These are phyloP conservation scores for Beta lomatogona DNA, from an alignment of 179 eudicot genomes.

Conservation along the genomic window DNA sequence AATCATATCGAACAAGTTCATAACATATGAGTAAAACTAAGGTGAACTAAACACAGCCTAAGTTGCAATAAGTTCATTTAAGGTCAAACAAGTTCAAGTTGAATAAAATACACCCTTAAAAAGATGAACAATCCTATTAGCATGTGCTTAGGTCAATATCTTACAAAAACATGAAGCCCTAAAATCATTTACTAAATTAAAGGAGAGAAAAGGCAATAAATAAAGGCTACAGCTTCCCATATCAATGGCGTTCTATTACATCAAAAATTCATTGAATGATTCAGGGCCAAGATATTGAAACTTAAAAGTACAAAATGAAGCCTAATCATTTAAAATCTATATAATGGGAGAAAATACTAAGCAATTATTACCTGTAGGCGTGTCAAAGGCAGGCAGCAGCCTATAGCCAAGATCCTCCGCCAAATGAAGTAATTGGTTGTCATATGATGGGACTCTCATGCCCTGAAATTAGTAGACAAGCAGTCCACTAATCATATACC, in stretches of 20 bases:
- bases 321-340: not conserved
- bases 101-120: not conserved
- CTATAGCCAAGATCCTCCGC: slow-evolving; percentile 92
- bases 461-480: slow-evolving; percentile 53
- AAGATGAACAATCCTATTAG: not conserved
- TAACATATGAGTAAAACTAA: too few relatives aligned
- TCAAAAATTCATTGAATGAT: not conserved
- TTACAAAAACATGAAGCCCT: not conserved
- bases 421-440: slow-evolving; percentile 78
- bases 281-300: not conserved
- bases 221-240: too few relatives aligned
- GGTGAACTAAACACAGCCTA: too few relatives aligned
- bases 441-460: slow-evolving; percentile 88
- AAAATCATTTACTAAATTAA: not conserved
- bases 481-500: not conserved
- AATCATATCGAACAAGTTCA: too few relatives aligned
- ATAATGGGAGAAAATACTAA: not conserved
- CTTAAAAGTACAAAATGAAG: not conserved
- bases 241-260: not conserved
- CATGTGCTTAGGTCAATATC: not conserved
- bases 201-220: not conserved
- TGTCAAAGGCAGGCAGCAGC: slow-evolving; percentile 95
- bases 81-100: too few relatives aligned
- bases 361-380: slow-evolving; percentile 79
- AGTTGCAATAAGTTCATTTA: too few relatives aligned